Evolutionary conservation across 352 stramenopile genomes (phyloP).

Genomic region (Globisporangium yorkense): DNA sequence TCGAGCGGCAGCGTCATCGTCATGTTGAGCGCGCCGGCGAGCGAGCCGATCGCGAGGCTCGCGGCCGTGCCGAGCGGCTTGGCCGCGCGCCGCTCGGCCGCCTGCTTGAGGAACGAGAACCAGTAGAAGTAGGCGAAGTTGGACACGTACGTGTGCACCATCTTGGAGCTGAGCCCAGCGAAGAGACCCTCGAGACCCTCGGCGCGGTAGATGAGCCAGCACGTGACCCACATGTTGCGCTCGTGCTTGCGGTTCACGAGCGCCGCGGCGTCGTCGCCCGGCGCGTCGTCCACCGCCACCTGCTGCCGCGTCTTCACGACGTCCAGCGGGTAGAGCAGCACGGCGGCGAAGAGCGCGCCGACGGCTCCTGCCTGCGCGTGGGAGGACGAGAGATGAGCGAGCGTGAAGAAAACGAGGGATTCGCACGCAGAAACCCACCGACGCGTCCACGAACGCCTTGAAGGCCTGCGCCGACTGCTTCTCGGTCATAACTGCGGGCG

Average conservation of each 20-base stretch:
- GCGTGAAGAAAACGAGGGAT: not conserved
- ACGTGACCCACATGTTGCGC: slow-evolving; percentile 45
- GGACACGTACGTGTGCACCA: slow-evolving; percentile 65
- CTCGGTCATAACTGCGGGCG: slow-evolving; percentile 14
- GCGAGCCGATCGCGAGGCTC: slow-evolving; percentile 71
- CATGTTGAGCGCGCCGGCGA: slow-evolving; percentile 83
- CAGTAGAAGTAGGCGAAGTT: slow-evolving; percentile 87
- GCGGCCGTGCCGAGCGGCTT: slow-evolving; percentile 50
- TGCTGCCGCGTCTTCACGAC: slow-evolving; percentile 76
- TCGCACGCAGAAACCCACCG: slow-evolving; percentile 26
- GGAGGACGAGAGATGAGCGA: not conserved
- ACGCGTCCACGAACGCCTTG: slow-evolving; percentile 75
- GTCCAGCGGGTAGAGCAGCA: slow-evolving; percentile 73
- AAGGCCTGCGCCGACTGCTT: slow-evolving; percentile 40
- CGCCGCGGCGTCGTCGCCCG: slow-evolving; percentile 15
- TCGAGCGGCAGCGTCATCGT: slow-evolving; percentile 83
- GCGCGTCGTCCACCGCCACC: slow-evolving; percentile 34
- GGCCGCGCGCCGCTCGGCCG: slow-evolving; percentile 40
- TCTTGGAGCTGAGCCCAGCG: slow-evolving; percentile 65
- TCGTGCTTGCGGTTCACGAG: slow-evolving; percentile 30
- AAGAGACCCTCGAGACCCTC: slow-evolving; percentile 64
- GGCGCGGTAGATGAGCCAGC: slow-evolving; percentile 60
- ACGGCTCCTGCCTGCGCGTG: slow-evolving; percentile 49
- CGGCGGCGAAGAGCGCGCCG: slow-evolving; percentile 66
- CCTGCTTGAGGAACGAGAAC: slow-evolving; percentile 76